Evolutionary conservation across 1,284 basidiomycete genomes (phyloP).

Genomic region (Hemileia vastatrix): DNA sequence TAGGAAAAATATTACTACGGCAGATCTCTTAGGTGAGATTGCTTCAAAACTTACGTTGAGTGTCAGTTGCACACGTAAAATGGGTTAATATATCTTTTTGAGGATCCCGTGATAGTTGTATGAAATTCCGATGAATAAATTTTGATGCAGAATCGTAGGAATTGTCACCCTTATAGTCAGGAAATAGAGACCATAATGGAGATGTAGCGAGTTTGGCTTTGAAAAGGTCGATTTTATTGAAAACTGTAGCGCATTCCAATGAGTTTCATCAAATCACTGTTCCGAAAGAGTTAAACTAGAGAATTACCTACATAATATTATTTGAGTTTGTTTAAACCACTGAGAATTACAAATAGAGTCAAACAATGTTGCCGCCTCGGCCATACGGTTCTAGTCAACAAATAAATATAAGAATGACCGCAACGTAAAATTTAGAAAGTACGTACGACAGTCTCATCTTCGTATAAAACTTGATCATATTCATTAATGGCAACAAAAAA

Average conservation of each 20-base stretch:
- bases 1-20: neutral
- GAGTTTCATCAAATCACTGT: neutral
- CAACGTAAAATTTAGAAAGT: neutral
- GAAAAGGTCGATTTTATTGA: conserved; percentile 23
- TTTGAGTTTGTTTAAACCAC: conserved; percentile 18
- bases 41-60: conserved; percentile 1
- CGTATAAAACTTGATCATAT: conserved; percentile 15
- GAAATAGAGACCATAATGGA: conserved; percentile 3
- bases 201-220: conserved; percentile 11
- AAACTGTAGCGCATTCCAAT: conserved; percentile 1
- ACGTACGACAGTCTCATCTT: conserved; percentile 16
- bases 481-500: conserved; percentile 20
- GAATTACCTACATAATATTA: conserved; percentile 17
- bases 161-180: conserved; percentile 15
- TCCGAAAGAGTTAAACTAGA: neutral
- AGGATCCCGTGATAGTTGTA: conserved; percentile 18
- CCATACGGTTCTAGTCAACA: conserved; percentile 16
- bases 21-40: neutral
- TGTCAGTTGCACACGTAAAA: conserved; percentile 18
- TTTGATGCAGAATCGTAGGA: conserved; percentile 19
- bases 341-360: conserved; percentile 22
- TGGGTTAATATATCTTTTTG: conserved; percentile 21
- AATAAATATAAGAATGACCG: neutral
- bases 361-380: conserved; percentile 13
- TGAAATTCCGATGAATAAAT: conserved; percentile 20